Evolutionary conservation across 495 filamentous ascomycete genomes (phyloP).

Genomic region (Aspergillus ostianus): DNA sequence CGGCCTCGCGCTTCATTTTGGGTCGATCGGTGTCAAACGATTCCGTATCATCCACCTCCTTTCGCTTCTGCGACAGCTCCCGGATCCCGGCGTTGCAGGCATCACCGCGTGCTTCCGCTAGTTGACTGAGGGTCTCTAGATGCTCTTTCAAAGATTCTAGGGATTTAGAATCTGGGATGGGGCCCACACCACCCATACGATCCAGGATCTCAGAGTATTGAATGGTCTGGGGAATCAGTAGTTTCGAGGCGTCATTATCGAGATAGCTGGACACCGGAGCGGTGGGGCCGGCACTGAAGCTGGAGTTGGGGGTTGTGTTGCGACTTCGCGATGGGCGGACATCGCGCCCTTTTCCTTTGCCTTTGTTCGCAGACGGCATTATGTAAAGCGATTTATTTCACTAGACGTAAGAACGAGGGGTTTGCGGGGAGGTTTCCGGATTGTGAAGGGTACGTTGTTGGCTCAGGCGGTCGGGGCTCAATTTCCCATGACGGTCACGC

Average conservation of each 20-base stretch:
- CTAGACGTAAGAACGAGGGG: background rate
- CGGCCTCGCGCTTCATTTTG: slow-evolving; percentile 51
- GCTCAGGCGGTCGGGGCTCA: slow-evolving; percentile 8
- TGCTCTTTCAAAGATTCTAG: slow-evolving; percentile 67
- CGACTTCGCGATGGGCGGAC: slow-evolving; percentile 75
- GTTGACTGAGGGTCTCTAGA: slow-evolving; percentile 61
- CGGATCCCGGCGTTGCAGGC: slow-evolving; percentile 73
- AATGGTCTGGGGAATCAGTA: slow-evolving; percentile 54
- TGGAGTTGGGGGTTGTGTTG: slow-evolving; percentile 78
- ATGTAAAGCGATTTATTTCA: slow-evolving; percentile 1
- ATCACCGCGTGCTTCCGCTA: slow-evolving; percentile 61
- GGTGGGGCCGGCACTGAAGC: slow-evolving; percentile 45
- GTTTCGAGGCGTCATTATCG: slow-evolving; percentile 63
- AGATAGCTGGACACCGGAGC: slow-evolving; percentile 52
- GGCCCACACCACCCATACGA: slow-evolving; percentile 56
- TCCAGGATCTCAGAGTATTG: slow-evolving; percentile 75
- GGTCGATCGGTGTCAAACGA: slow-evolving; percentile 40
- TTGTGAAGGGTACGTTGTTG: background rate
- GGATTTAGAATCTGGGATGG: slow-evolving; percentile 72
- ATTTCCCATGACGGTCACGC: slow-evolving; percentile 15
- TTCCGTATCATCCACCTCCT: slow-evolving; percentile 56
- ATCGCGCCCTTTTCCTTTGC: slow-evolving; percentile 73
- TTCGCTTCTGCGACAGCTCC: slow-evolving; percentile 61
- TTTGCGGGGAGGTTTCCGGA: background rate
- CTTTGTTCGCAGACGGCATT: slow-evolving; percentile 59